These are phyloP conservation scores for Tulasnella sp. DNA, from an alignment of 768 basidiomycete genomes.

Conservation along the genomic window DNA sequence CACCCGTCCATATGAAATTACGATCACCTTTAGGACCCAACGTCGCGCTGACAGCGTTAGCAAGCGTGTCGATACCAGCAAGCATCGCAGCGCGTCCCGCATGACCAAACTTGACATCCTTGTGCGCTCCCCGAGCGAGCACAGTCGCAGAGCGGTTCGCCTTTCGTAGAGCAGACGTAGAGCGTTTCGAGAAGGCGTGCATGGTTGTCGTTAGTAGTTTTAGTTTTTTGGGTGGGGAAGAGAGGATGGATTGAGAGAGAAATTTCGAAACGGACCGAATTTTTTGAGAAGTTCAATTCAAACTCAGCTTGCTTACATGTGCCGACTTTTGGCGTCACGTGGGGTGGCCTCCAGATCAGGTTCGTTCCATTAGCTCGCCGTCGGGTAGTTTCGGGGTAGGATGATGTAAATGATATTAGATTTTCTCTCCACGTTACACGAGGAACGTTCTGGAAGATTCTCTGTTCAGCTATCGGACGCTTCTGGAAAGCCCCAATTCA, in stretches of 20 bases:
- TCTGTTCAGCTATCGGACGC: too few species aligned
- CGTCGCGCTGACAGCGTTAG: constrained; percentile 92
- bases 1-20: neutral
- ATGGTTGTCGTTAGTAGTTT: constrained; percentile 30
- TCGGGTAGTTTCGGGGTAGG: too few species aligned
- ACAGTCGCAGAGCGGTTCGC: constrained; percentile 17
- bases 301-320: neutral
- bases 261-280: constrained; percentile 10
- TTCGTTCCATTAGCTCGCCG: too few species aligned
- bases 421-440: neutral
- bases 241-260: neutral
- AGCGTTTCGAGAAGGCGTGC: constrained; percentile 59
- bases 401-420: neutral
- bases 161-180: constrained; percentile 24
- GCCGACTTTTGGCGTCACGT: too few species aligned
- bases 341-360: too few species aligned
- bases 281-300: neutral
- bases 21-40: constrained; percentile 86
- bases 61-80: constrained; percentile 91
- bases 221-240: neutral
- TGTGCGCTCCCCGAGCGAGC: constrained; percentile 66
- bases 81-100: constrained; percentile 88
- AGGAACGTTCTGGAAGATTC: neutral
- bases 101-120: constrained; percentile 95
- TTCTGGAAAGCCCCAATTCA: too few species aligned